These are phyloP conservation scores for Jasminum sambac DNA, from an alignment of 257 asterid genomes.

Conservation along the genomic window DNA sequence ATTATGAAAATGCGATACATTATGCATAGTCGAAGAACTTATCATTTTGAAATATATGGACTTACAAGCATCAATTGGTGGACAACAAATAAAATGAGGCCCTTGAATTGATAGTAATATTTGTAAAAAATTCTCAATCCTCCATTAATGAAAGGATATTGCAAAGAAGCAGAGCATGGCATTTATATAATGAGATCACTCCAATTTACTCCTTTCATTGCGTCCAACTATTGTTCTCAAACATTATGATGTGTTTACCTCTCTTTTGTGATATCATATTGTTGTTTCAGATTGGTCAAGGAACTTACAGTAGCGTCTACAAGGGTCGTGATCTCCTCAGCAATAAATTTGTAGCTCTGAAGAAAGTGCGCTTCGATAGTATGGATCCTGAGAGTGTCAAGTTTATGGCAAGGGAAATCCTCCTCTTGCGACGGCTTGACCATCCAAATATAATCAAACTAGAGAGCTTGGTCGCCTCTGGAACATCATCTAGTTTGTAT, in stretches of 20 bases:
- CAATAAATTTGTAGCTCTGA: constrained; percentile 71
- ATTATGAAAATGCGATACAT: not conserved
- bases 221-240: not conserved
- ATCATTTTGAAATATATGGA: not conserved
- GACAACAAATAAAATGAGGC: not conserved
- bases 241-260: constrained; percentile 25
- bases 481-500: constrained; percentile 67
- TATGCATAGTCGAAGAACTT: not conserved
- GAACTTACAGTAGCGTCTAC: constrained; percentile 90
- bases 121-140: too few species aligned
- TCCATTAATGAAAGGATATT: not conserved
- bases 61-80: not conserved
- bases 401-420: constrained; percentile 96
- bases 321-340: constrained; percentile 71
- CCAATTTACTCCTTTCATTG: constrained; percentile 1
- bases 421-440: constrained; percentile 75
- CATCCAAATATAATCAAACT: constrained; percentile 87
- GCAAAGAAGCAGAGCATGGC: not conserved
- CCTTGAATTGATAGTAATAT: too few species aligned
- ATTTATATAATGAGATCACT: not conserved
- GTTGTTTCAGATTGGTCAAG: constrained; percentile 91
- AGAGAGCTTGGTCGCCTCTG: constrained; percentile 81
- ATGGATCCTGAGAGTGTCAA: constrained; percentile 89
- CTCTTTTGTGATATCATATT: constrained; percentile 45
- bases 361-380: constrained; percentile 84